A percentile compares a stretch with the other conserved stretches of the same genome.
Evolutionary conservation across 306 rosid genomes (phyloP).

Genomic region (Lupinus albus): DNA sequence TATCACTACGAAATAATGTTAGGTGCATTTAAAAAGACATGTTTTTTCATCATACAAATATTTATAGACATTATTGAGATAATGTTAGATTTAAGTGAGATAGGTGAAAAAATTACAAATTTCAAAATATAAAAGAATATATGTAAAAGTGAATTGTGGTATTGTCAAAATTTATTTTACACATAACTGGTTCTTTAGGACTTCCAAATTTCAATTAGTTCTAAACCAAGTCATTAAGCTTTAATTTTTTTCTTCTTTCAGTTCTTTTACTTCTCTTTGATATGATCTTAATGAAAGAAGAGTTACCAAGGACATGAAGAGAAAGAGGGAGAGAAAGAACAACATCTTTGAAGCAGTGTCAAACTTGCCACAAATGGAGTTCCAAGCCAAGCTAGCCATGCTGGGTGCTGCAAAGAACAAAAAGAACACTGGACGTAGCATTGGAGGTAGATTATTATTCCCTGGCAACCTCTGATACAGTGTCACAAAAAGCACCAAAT

Average conservation of each 20-base stretch:
- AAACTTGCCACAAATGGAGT: slow-evolving; percentile 45
- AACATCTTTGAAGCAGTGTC: slow-evolving; percentile 54
- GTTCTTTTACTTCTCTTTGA: neutral
- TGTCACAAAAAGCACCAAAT: slow-evolving; percentile 58
- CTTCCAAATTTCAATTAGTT: slow-evolving; percentile 1
- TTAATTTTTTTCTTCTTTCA: neutral
- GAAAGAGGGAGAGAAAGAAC: slow-evolving; percentile 65
- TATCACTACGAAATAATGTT: neutral
- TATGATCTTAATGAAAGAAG: neutral
- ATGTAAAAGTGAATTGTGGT: too few relatives aligned
- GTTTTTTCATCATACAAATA: too few relatives aligned
- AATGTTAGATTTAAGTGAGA: too few relatives aligned
- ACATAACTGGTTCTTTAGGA: neutral
- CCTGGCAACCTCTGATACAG: slow-evolving; percentile 60
- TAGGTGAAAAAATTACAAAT: neutral
- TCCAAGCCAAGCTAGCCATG: slow-evolving; percentile 63
- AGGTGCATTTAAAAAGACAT: neutral
- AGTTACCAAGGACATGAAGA: slow-evolving; percentile 63
- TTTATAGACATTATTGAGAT: too few relatives aligned
- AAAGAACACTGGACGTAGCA: slow-evolving; percentile 57
- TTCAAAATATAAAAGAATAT: too few relatives aligned
- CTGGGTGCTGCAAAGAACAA: slow-evolving; percentile 69
- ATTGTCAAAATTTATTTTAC: too few relatives aligned
- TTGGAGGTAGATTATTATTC: slow-evolving; percentile 46
- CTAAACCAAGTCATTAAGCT: neutral